Percentiles rank a stretch among this genome's conserved stretches.
phyloP scores from a whole-genome alignment of 1,284 basidiomycete genomes.

The Ustilago vetiveriae region DNA sequence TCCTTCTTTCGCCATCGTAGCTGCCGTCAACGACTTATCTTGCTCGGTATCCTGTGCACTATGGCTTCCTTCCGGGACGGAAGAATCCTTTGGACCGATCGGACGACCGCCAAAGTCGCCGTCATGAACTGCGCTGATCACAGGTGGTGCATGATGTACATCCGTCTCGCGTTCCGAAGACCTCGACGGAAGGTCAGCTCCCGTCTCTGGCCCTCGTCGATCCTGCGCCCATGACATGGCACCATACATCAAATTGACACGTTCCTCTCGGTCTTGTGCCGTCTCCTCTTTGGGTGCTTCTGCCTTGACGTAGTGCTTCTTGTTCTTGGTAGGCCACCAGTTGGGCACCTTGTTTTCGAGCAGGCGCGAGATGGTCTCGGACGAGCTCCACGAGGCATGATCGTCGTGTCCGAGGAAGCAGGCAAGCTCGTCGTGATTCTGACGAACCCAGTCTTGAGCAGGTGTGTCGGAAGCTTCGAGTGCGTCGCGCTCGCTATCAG shows the following conservation, averaged over 20 bases:
- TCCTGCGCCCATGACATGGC: conserved; percentile 48
- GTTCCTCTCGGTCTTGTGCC: conserved; percentile 30
- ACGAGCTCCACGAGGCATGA: conserved; percentile 42
- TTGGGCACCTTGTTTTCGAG: conserved; percentile 43
- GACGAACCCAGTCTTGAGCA: conserved; percentile 51
- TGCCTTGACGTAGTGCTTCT: conserved; percentile 37
- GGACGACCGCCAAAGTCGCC: conserved; percentile 11
- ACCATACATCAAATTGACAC: conserved; percentile 42
- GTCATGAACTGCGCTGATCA: conserved; percentile 13
- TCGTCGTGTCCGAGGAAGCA: conserved; percentile 43
- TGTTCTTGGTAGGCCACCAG: conserved; percentile 36
- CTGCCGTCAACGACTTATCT: neutral
- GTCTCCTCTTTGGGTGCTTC: conserved; percentile 40
- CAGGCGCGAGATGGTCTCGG: conserved; percentile 40
- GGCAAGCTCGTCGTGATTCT: conserved; percentile 48
- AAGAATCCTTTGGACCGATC: conserved; percentile 24
- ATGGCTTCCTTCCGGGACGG: conserved; percentile 25
- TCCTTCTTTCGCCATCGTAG: neutral
- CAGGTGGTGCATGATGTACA: conserved; percentile 4
- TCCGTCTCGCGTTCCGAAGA: neutral
- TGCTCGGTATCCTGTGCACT: conserved; percentile 33
- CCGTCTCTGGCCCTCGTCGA: conserved; percentile 11
- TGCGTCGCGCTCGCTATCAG: conserved; percentile 46
- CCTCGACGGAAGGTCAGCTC: conserved; percentile 13
- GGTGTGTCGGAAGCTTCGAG: conserved; percentile 46